A percentile compares a stretch with the other conserved stretches of the same genome.
phyloP scores from a whole-genome alignment of 106 monocot genomes.

The Alisma plantagoaquatica region DNA sequence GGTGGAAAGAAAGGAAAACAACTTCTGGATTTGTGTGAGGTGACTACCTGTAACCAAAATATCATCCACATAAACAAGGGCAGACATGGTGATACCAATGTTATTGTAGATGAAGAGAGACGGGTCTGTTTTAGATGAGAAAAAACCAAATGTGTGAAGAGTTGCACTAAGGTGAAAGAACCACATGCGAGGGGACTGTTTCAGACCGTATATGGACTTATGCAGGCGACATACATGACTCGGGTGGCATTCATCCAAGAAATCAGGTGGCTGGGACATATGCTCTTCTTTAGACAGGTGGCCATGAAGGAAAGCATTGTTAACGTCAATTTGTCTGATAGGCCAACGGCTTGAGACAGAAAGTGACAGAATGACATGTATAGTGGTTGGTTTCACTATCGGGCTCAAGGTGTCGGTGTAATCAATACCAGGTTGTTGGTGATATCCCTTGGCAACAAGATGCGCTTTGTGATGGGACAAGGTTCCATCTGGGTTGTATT shows the following conservation, averaged over 20 bases:
- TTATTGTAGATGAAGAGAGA: neutral
- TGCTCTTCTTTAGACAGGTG: neutral
- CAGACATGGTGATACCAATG: neutral
- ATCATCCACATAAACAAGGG: slow-evolving; percentile 3
- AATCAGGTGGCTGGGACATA: neutral
- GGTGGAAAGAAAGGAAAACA: neutral
- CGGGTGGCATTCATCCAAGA: neutral
- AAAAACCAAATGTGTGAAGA: neutral
- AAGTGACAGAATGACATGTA: neutral
- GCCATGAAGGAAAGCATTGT: neutral
- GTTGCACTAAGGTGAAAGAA: neutral
- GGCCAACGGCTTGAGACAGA: neutral
- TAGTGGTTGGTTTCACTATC: slow-evolving; percentile 1
- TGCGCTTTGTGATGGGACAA: too few species aligned
- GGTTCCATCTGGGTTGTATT: neutral
- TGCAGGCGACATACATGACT: slow-evolving; percentile 1
- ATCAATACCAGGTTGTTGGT: neutral
- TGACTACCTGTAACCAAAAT: neutral
- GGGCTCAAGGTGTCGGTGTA: slow-evolving; percentile 5
- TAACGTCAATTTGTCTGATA: neutral
- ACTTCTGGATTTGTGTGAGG: neutral
- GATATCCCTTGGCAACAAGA: neutral
- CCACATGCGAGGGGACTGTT: neutral
- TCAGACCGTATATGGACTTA: neutral
- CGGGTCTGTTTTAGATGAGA: neutral